phyloP scores from a whole-genome alignment of 768 basidiomycete species.

The Tylopilus felleus region DNA sequence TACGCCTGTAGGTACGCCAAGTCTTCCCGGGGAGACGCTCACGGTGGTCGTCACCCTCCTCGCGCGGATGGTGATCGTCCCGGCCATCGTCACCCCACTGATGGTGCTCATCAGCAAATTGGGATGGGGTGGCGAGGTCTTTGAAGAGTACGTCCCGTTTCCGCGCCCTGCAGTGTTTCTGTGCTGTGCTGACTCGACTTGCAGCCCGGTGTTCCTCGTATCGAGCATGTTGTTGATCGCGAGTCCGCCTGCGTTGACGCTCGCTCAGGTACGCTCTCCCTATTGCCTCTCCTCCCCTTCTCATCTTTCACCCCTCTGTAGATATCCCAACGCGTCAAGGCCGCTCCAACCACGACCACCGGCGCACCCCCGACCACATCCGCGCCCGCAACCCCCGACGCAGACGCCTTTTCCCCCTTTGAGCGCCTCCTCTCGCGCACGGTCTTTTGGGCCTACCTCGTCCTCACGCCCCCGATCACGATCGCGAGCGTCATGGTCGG shows the following conservation, averaged over 20 bases:
- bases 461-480: constrained; percentile 84
- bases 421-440: constrained; percentile 89
- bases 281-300: constrained; percentile 20
- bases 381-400: too few relatives aligned
- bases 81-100: constrained; percentile 72
- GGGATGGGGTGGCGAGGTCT: constrained; percentile 40
- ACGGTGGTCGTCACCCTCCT: constrained; percentile 83
- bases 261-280: constrained; percentile 46
- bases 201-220: constrained; percentile 83
- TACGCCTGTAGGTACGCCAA: constrained; percentile 3
- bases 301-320: not conserved
- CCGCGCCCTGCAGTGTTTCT: not conserved
- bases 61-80: constrained; percentile 85
- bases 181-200: not conserved
- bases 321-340: constrained; percentile 22
- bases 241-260: constrained; percentile 76
- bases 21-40: constrained; percentile 63
- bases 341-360: not conserved
- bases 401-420: constrained; percentile 40
- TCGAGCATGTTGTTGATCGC: constrained; percentile 79
- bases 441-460: constrained; percentile 90
- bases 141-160: constrained; percentile 62
- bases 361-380: too few relatives aligned
- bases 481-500: constrained; percentile 76
- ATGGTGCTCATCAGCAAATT: constrained; percentile 62